These are phyloP conservation scores for Zygosaccharomyces bailii DNA, from an alignment of 805 yeast species.

Conservation along the genomic window DNA sequence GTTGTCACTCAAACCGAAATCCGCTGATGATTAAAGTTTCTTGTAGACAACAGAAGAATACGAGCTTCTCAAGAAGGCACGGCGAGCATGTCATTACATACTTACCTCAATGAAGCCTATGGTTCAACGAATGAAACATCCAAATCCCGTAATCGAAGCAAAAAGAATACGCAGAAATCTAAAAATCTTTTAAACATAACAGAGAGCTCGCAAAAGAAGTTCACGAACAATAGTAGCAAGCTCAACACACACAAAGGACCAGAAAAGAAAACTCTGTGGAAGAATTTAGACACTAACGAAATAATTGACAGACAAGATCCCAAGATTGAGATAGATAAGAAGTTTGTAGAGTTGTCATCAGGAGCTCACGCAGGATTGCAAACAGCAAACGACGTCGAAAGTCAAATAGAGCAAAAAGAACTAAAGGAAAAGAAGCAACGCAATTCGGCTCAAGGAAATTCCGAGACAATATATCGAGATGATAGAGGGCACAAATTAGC, in stretches of 20 bases:
- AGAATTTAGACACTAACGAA: conserved; percentile 30
- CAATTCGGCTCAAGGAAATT: conserved; percentile 8
- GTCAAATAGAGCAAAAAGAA: conserved; percentile 37
- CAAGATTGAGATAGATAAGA: neutral
- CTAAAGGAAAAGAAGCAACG: conserved; percentile 19
- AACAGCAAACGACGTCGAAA: conserved; percentile 42
- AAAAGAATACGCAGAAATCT: conserved; percentile 21
- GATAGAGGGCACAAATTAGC: conserved; percentile 53
- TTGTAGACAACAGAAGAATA: too few species aligned
- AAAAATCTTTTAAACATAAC: conserved; percentile 16
- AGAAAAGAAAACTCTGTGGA: conserved; percentile 25
- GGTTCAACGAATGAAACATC: conserved; percentile 25
- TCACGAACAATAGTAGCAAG: conserved; percentile 11
- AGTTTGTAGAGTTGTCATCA: conserved; percentile 23
- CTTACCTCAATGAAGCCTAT: conserved; percentile 46
- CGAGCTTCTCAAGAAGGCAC: neutral
- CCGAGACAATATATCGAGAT: conserved; percentile 57
- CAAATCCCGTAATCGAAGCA: conserved; percentile 30
- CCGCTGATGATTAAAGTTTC: neutral
- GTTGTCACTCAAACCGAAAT: neutral
- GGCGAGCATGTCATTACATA: conserved; percentile 42
- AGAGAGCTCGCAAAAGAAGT: conserved; percentile 19
- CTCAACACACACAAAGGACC: conserved; percentile 1
- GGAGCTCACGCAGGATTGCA: conserved; percentile 46
- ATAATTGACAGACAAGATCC: conserved; percentile 9